These are phyloP conservation scores for Cicer cuneatum DNA, from an alignment of 306 rosid genomes.

Conservation along the genomic window DNA sequence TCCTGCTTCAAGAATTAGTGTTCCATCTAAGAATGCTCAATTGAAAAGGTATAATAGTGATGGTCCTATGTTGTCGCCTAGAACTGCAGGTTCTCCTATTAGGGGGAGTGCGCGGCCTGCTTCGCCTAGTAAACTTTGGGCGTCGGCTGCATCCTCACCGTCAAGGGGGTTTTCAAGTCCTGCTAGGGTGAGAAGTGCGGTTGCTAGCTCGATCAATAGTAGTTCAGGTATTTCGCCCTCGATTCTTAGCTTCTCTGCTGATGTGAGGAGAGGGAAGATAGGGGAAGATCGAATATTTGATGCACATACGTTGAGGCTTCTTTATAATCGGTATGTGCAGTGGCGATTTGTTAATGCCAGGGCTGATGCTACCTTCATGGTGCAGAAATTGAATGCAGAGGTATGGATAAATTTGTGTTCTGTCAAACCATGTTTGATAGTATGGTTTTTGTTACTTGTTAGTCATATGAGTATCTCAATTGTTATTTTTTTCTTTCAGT, in stretches of 20 bases:
- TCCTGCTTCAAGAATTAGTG: constrained; percentile 61
- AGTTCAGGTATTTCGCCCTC: constrained; percentile 70
- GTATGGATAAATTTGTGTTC: constrained; percentile 52
- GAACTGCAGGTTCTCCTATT: constrained; percentile 78
- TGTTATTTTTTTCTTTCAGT: background rate
- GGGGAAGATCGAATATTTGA: constrained; percentile 93
- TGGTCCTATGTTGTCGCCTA: constrained; percentile 69
- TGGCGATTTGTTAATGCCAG: constrained; percentile 99
- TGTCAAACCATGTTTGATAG: constrained; percentile 2
- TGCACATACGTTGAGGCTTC: constrained; percentile 93
- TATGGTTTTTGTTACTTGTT: constrained; percentile 19
- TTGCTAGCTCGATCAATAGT: constrained; percentile 62
- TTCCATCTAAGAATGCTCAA: constrained; percentile 60
- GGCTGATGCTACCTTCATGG: constrained; percentile 88
- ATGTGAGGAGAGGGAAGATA: constrained; percentile 91
- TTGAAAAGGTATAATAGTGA: constrained; percentile 69
- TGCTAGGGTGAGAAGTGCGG: constrained; percentile 73
- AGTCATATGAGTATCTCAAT: constrained; percentile 17
- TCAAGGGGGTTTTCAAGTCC: constrained; percentile 84
- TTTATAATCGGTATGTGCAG: constrained; percentile 85
- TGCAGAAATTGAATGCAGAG: constrained; percentile 86
- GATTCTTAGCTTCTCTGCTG: constrained; percentile 88
- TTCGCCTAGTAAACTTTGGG: constrained; percentile 87
- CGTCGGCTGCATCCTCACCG: constrained; percentile 69
- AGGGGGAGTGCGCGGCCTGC: constrained; percentile 79